These are phyloP conservation scores for Entonaema liquescens DNA, from an alignment of 495 filamentous ascomycete species.

Conservation along the genomic window DNA sequence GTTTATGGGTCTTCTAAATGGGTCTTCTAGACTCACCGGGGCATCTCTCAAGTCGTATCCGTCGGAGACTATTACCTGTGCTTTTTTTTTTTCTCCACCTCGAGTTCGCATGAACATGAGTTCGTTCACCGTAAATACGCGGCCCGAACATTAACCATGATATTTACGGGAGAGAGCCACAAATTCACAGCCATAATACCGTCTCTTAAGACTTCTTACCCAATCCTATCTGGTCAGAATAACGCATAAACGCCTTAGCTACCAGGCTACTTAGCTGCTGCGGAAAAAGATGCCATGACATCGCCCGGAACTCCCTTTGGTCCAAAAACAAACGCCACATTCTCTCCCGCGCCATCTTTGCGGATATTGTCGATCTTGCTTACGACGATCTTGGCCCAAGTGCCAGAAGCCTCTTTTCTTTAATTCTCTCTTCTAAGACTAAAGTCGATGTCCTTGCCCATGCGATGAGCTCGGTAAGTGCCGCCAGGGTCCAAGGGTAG, in stretches of 20 bases:
- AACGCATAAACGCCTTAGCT: neutral
- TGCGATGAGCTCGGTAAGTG: constrained; percentile 24
- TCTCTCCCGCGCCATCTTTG: constrained; percentile 36
- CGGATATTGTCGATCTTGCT: constrained; percentile 38
- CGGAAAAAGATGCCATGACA: constrained; percentile 1
- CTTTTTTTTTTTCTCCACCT: constrained; percentile 22
- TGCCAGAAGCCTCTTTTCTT: constrained; percentile 4
- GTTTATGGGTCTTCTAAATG: neutral
- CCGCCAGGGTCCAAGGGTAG: constrained; percentile 26
- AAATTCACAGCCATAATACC: constrained; percentile 1
- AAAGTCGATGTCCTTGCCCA: too few relatives aligned
- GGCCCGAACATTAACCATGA: constrained; percentile 13
- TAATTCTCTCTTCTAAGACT: neutral
- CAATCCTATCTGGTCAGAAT: constrained; percentile 1
- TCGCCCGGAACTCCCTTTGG: neutral
- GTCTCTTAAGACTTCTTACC: constrained; percentile 17
- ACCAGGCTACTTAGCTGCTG: neutral
- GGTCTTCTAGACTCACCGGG: constrained; percentile 19
- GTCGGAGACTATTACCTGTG: constrained; percentile 23
- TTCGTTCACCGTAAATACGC: constrained; percentile 5
- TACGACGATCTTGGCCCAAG: constrained; percentile 34
- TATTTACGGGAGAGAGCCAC: constrained; percentile 2
- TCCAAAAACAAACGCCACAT: constrained; percentile 7
- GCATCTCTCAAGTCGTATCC: constrained; percentile 20
- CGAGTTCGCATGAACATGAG: constrained; percentile 25